phyloP scores from a whole-genome alignment of 1,284 basidiomycete genomes.

The Rhizoctonia solani region DNA sequence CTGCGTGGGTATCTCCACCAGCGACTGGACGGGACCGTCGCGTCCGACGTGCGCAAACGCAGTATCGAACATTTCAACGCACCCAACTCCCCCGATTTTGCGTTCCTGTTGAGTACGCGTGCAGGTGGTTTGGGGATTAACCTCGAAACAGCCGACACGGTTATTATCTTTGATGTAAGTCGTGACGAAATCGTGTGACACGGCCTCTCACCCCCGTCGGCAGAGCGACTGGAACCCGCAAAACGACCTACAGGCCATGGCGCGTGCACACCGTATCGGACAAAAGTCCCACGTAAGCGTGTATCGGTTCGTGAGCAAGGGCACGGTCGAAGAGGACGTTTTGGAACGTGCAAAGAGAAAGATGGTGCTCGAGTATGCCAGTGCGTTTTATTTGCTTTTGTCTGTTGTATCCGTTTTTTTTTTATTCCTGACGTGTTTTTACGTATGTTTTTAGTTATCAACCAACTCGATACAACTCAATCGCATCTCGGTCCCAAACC shows the following conservation, averaged over 20 bases:
- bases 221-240: slow-evolving; percentile 97
- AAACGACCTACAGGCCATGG: slow-evolving; percentile 99
- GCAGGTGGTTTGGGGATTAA: slow-evolving; percentile 99
- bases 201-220: slow-evolving; percentile 38
- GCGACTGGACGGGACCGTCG: slow-evolving; percentile 76
- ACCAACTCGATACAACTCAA: slow-evolving; percentile 99
- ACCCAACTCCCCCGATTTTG: slow-evolving; percentile 73
- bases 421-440: slow-evolving; percentile 35
- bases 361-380: slow-evolving; percentile 99
- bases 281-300: slow-evolving; percentile 99
- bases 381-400: slow-evolving; percentile 56
- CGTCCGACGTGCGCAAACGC: slow-evolving; percentile 82
- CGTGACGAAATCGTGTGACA: slow-evolving; percentile 44
- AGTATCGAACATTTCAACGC: slow-evolving; percentile 80
- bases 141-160: slow-evolving; percentile 95
- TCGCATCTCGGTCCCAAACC: slow-evolving; percentile 86
- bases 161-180: slow-evolving; percentile 97
- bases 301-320: slow-evolving; percentile 97
- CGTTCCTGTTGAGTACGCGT: slow-evolving; percentile 90
- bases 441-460: slow-evolving; percentile 80
- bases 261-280: slow-evolving; percentile 94
- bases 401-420: background rate
- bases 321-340: slow-evolving; percentile 99
- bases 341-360: slow-evolving; percentile 98
- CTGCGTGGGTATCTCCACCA: slow-evolving; percentile 86